phyloP scores from a whole-genome alignment of 169 alveolate genomes.

The Theileria orientalis region DNA sequence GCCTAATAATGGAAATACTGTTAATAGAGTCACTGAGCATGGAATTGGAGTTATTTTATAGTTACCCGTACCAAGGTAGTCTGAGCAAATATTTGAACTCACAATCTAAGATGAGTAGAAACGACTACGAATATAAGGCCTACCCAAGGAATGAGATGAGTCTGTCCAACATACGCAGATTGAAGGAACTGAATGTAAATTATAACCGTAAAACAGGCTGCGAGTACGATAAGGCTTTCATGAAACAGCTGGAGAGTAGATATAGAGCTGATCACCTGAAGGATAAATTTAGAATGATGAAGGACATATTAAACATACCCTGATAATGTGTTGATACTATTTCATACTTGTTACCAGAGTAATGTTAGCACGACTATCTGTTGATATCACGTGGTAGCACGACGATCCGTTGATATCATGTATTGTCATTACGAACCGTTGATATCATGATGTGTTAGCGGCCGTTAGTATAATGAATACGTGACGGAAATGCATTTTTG shows the following conservation, averaged over 20 bases:
- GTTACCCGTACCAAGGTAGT: neutral
- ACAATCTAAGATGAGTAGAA: constrained; percentile 9
- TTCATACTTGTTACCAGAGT: too few relatives aligned
- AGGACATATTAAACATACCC: constrained; percentile 19
- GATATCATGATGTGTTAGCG: too few relatives aligned
- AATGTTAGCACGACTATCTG: too few relatives aligned
- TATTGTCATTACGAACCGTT: too few relatives aligned
- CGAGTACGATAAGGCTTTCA: constrained; percentile 36
- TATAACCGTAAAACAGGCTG: constrained; percentile 31
- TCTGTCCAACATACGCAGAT: constrained; percentile 36
- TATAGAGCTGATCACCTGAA: constrained; percentile 35
- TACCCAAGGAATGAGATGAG: too few relatives aligned
- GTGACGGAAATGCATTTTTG: too few relatives aligned
- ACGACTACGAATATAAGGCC: constrained; percentile 29
- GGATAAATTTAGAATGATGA: constrained; percentile 34
- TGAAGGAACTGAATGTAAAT: constrained; percentile 39
- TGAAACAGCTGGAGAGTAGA: constrained; percentile 4
- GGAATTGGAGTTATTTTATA: constrained; percentile 35
- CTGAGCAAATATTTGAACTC: constrained; percentile 9
- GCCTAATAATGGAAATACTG: constrained; percentile 27
- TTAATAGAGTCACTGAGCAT: constrained; percentile 46
- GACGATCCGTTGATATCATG: too few relatives aligned
- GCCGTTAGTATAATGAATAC: too few relatives aligned
- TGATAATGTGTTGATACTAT: too few relatives aligned
- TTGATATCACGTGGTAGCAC: too few relatives aligned